Evolutionary conservation across 768 basidiomycete genomes (phyloP), one percentile per base, ranked within the genome.

Genomic region (Crepidotus variabilis): DNA sequence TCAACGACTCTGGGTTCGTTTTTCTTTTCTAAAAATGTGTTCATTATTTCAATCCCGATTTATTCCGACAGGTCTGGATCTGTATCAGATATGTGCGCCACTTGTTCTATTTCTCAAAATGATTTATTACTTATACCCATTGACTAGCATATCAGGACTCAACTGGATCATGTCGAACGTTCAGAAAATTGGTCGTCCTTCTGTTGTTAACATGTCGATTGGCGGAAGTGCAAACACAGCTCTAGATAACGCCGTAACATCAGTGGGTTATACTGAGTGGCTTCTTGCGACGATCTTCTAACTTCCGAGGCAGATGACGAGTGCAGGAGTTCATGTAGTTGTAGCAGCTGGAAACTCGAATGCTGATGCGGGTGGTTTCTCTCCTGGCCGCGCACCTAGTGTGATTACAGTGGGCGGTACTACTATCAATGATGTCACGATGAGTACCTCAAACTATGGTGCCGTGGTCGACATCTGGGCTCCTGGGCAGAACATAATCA

Each of bases 371-470:
- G 47, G 49, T 8, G 53, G 45, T 43, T 66, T 62, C 34, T 72
- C 68, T 35, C 75, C 74, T 33, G 70, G 72, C 8, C 65, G 71
- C 53, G 67, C 62, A 33, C 63, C 66, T 13, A 53, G 57, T 11
- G 74, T 66, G 20, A 70, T 70, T 56, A 73, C 74, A 23, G 71
- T 75, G 14, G 57, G 51, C 55, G 50, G 49, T 28, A 54, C 47
- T 47, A 16, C 33, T 13, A 45, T 55, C 51, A 56, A 48, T 18
- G 52, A 56, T 39, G 57, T 52, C 8, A 61, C 67, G n/a, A 64
- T 69, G 32, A 63, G 49, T 3, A 72, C 66, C 68, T 75, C 73
- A 47, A 75, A 75, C 65, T 73, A 58, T 35, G 74, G 75, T 20
- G 23, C 64, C 13, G 51, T 65, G 47, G 69, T 77, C 50, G 69